Conservation (phyloP, 2,329 filamentous ascomycete genomes). For the Fusarium liriodendri region DNA sequence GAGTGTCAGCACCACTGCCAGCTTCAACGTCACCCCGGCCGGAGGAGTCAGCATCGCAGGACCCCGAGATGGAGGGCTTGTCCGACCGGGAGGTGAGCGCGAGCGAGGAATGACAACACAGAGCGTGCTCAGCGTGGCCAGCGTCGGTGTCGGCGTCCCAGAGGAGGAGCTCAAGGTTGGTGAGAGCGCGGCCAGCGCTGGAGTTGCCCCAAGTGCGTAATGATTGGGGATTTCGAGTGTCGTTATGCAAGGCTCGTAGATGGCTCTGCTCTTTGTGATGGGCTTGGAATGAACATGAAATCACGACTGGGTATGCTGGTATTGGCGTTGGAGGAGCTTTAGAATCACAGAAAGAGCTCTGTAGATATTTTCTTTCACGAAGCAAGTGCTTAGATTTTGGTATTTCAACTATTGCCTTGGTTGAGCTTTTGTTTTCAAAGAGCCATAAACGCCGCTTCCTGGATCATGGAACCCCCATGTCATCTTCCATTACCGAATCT, state of each 20-base stretch:
- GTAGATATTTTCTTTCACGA: neutral
- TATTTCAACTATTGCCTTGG: neutral
- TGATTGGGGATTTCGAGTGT: neutral
- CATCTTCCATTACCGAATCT: too few relatives aligned
- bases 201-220: constrained; percentile 36
- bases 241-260: neutral
- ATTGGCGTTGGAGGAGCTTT: constrained; percentile 40
- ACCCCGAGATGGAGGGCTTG: constrained; percentile 52
- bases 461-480: neutral
- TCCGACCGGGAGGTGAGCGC: constrained; percentile 45
- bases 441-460: neutral
- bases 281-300: constrained; percentile 26
- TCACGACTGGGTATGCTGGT: constrained; percentile 27
- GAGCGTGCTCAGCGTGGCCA: constrained; percentile 60
- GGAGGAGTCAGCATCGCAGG: constrained; percentile 59
- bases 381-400: neutral
- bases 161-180: constrained; percentile 71
- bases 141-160: constrained; percentile 64
- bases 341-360: constrained; percentile 23
- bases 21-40: constrained; percentile 53
- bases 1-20: constrained; percentile 65
- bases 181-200: constrained; percentile 68
- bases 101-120: constrained; percentile 56
- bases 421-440: neutral
- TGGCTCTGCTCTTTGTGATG: neutral